A percentile compares a stretch with the other conserved stretches of the same genome.
phyloP scores from a whole-genome alignment of 1,139 yeast genomes.

The Geotrichum europaeum region DNA sequence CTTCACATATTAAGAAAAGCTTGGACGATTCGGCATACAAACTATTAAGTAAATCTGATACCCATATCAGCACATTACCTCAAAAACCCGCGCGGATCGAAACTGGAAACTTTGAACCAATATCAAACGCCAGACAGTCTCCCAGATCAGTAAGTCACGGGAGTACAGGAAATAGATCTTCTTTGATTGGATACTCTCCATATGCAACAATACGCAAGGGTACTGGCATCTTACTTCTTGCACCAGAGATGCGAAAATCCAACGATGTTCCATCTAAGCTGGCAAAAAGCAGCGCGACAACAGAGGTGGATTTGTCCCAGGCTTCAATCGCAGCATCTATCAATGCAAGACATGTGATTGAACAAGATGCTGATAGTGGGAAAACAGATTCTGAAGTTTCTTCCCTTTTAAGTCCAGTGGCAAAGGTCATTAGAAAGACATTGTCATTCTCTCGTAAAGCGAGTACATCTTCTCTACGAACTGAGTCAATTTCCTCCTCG shows the following conservation, averaged over 20 bases:
- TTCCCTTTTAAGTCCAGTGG: neutral
- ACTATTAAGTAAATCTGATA: neutral
- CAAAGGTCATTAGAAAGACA: neutral
- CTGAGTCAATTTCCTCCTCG: neutral
- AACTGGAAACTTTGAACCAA: neutral
- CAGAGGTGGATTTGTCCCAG: neutral
- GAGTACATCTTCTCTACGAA: neutral
- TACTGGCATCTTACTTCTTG: neutral
- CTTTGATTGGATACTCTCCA: neutral
- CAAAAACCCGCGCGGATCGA: neutral
- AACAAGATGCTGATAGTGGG: neutral
- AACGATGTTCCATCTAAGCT: neutral
- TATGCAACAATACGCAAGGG: neutral
- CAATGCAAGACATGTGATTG: neutral
- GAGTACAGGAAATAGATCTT: neutral
- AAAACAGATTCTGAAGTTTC: neutral
- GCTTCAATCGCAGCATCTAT: neutral
- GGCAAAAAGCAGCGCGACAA: neutral
- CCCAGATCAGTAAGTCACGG: neutral
- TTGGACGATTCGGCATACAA: neutral
- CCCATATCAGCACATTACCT: neutral
- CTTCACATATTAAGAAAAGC: neutral
- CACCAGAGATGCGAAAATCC: neutral
- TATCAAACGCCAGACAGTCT: neutral
- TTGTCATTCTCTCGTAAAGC: neutral